Evolutionary conservation across 2,329 filamentous ascomycete species (phyloP), one percentile per base, ranked within the genome.

Genomic region (Stromatinia cepivora): DNA sequence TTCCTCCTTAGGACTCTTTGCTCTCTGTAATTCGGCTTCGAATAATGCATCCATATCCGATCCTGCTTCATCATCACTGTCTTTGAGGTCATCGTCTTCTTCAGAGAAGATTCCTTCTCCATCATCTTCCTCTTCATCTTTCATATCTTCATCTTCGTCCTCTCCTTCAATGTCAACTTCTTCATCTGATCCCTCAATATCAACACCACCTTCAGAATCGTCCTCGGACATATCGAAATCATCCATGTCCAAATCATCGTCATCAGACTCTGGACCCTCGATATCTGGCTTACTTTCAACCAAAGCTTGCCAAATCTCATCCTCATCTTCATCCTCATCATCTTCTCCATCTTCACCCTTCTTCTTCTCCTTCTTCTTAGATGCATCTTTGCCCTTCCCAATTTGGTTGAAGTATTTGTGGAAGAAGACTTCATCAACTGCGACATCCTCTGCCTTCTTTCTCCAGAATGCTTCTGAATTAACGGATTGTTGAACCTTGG

Each of bases 371-470:
- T 85, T 84, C 75, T 84, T 85, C 71, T 79, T 79, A 76, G 85
- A 84, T 74, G 83, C 81, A 72, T 84, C 85, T 62, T 84, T 86
- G 15, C 83, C 81, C 78, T 90, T 93, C 72, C 88, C 88, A 68
- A 92, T 81, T 71, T 90, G 87, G 71, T 88, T 90, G 81, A 99
- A 99, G 86, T 99, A 99, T 74, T 93, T 90, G 80, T 99, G 95
- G 87, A 99, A 99, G 87, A 99, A 99, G 52, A 93, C 92, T 78
- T 99, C 95, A 73, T 99, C 94, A 0, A 89, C 92, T 4, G 91
- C 89, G 57, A 99, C 90, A 67, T 98, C 90, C 72, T 93, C 90
- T n/a, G 87, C 85, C 82, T 93, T 94, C 86, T 92, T 93, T 76
- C 90, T 90, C 92, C 93, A 97, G 84, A 99, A 99, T 4, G 88